Conservation (phyloP, 1,284 basidiomycete species). For the Trichosporon asahii region DNA sequence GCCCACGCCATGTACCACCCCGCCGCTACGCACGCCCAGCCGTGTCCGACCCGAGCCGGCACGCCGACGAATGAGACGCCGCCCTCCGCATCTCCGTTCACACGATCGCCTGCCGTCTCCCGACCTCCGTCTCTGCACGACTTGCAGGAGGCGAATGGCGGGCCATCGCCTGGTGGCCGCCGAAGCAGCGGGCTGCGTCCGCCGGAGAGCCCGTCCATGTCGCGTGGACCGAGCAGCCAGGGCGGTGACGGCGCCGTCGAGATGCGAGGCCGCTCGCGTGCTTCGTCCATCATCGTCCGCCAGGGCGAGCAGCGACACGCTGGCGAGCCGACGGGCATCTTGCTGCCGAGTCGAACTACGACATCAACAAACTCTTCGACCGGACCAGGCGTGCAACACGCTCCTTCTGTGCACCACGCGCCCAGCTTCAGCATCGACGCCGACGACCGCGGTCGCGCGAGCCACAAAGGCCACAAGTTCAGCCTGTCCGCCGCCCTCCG, state of each 20-base stretch:
- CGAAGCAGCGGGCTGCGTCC: background rate
- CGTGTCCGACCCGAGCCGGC: conserved; percentile 9
- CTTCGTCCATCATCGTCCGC: background rate
- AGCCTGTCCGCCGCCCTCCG: conserved; percentile 49
- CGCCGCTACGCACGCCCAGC: conserved; percentile 8
- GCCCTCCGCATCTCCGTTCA: conserved; percentile 3
- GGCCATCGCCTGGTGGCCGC: background rate
- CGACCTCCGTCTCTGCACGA: conserved; percentile 23
- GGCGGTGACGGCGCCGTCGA: background rate
- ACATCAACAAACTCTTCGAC: background rate
- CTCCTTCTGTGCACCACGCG: background rate
- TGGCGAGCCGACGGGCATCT: background rate
- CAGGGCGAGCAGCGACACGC: background rate
- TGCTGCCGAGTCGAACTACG: background rate
- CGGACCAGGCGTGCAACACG: background rate
- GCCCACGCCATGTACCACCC: conserved; percentile 19
- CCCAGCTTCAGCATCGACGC: conserved; percentile 13
- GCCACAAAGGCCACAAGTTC: conserved; percentile 37
- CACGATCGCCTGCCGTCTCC: background rate
- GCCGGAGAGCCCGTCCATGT: conserved; percentile 3
- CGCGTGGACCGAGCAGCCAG: background rate
- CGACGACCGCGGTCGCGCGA: conserved; percentile 27
- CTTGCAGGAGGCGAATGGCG: conserved; percentile 1
- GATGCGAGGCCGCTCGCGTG: conserved; percentile 1
- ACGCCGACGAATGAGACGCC: conserved; percentile 11